These are phyloP conservation scores for Cercis canadensis DNA, from an alignment of 306 rosid genomes.

Conservation along the genomic window DNA sequence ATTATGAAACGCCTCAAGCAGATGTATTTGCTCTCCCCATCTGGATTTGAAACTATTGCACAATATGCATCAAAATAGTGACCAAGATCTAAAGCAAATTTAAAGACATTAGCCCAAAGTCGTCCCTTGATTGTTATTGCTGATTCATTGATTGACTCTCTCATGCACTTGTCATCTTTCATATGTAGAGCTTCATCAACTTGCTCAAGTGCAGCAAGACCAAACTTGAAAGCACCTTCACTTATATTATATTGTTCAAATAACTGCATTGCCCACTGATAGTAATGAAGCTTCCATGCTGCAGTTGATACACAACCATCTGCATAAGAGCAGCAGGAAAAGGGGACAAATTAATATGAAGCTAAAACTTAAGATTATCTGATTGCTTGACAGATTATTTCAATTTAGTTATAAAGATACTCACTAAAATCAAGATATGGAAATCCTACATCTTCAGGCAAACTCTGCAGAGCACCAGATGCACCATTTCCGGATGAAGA, in stretches of 20 bases:
- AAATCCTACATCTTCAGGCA: constrained; percentile 64
- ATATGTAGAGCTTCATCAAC: constrained; percentile 73
- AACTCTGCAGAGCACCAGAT: constrained; percentile 81
- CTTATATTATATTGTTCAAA: constrained; percentile 85
- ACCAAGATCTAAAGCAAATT: constrained; percentile 84
- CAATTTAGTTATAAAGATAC: constrained; percentile 41
- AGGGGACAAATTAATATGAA: constrained; percentile 14
- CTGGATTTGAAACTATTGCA: constrained; percentile 95
- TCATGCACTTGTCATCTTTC: constrained; percentile 42
- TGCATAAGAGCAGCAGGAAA: constrained; percentile 37
- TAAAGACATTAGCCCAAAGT: constrained; percentile 94
- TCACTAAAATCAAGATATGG: constrained; percentile 68
- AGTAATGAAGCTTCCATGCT: constrained; percentile 83
- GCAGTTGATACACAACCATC: constrained; percentile 61
- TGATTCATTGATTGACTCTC: constrained; percentile 61
- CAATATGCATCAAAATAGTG: constrained; percentile 85
- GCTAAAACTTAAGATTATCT: constrained; percentile 2
- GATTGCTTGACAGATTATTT: constrained; percentile 27
- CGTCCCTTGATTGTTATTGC: constrained; percentile 75
- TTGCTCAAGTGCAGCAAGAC: constrained; percentile 97
- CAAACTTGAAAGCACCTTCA: constrained; percentile 95
- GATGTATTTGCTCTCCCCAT: constrained; percentile 88
- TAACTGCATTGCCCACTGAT: constrained; percentile 93
- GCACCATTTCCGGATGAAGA: constrained; percentile 84
- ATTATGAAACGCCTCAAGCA: constrained; percentile 92